Base-by-base conservation (phyloP, 495 filamentous ascomycete species). In the Lophiotrema nucula region DNA sequence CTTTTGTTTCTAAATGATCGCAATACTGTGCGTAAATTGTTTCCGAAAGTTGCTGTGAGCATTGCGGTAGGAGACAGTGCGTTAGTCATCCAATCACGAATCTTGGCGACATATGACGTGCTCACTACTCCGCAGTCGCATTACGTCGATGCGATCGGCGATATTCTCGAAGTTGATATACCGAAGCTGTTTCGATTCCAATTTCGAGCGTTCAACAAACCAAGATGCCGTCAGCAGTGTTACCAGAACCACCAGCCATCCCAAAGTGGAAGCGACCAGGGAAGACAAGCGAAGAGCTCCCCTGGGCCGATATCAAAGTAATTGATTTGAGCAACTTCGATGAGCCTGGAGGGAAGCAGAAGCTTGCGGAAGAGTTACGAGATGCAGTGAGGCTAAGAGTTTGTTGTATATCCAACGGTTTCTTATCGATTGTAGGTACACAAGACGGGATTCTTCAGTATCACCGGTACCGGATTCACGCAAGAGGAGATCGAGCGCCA, bases 401-500 rank as follows among this genome's bases (percentile, higher is more conserved):
- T 5, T 6, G 6, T 74, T 80, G 77, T 78, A 66, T 69, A 35
- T 62, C 18, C 23, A 28, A 23, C 46, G 39, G 31, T 15, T 35
- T 8, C 58, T 49, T 19, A 43, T 47, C 18, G n/a, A 46, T 47
- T 19, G 2, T 21, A 57, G 54, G 47, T 63, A 11, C 53, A 60
- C 21, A 19, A 47, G 6, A 47, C 49, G 13, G 56, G 56, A 3
- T 60, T 60, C 33, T 53, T 60, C 49, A 53, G 49, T 22, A 28
- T 60, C 18, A 54, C 38, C n/a, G 49, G 49, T 5, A 47, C 81
- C 53, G 79, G 79, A 37, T 75, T 84, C 41, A 70, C 71, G 26
- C 74, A 83, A 52, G 80, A 81, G 42, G 75, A 82, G 56, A 71
- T 85, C 10, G 72, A 78, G 41, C 73, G 73, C 23, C 82, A 85